Evolutionary conservation across 257 asterid genomes (phyloP).

Genomic region (Solanum virginianum): DNA sequence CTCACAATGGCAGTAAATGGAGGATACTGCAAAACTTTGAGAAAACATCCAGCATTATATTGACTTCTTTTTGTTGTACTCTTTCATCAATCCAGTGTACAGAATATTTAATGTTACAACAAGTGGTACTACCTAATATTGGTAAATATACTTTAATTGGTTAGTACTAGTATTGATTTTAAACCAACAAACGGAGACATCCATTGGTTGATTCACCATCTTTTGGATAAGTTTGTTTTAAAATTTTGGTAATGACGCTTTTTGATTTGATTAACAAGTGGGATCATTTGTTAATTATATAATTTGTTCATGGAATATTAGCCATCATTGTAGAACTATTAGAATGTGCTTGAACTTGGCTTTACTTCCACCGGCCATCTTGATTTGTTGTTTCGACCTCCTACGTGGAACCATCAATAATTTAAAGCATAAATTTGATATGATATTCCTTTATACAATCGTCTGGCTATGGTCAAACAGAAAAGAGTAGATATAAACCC

Average conservation of each 20-base stretch:
- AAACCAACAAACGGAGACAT: not conserved
- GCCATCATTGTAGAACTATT: not conserved
- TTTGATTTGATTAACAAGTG: not conserved
- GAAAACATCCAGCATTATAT: not conserved
- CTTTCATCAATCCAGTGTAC: not conserved
- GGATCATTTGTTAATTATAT: not conserved
- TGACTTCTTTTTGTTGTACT: not conserved
- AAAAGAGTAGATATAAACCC: not conserved
- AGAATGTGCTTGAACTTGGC: not conserved
- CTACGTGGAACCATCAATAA: not conserved
- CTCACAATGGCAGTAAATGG: not conserved
- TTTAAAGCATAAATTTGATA: not conserved
- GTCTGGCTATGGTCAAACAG: not conserved
- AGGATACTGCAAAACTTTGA: not conserved
- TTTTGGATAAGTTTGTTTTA: not conserved
- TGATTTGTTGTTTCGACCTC: not conserved
- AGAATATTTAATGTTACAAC: not conserved
- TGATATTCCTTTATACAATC: not conserved
- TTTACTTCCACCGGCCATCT: not conserved
- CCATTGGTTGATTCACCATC: not conserved
- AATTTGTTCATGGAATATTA: not conserved
- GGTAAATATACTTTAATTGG: not conserved
- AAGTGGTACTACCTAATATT: not conserved
- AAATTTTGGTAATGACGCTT: not conserved
- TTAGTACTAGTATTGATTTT: not conserved